phyloP scores from a whole-genome alignment of 164 flowering plant genomes.

The Magnolia officinalis region DNA sequence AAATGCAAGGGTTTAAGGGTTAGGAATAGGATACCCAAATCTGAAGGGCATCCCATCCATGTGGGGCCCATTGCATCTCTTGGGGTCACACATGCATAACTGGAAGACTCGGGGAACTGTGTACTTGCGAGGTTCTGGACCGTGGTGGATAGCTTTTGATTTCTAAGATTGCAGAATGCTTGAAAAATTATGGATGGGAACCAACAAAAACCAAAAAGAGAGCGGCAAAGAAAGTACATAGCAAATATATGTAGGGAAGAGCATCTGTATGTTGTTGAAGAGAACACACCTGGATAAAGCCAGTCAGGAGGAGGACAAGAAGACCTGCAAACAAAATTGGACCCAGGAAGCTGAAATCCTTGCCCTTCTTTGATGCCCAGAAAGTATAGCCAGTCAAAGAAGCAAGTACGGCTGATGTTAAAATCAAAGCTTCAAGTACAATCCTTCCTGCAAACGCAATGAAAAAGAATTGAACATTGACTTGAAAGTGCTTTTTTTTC shows the following conservation, averaged over 20 bases:
- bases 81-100: too few species aligned
- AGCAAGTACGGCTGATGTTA: slow-evolving; percentile 82
- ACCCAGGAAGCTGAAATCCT: slow-evolving; percentile 93
- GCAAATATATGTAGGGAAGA: background rate
- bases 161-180: background rate
- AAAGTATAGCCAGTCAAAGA: slow-evolving; percentile 88
- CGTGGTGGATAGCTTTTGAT: background rate
- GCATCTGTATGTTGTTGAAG: background rate
- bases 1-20: too few species aligned
- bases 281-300: slow-evolving; percentile 73
- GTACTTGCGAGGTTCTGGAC: too few species aligned
- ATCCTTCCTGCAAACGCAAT: slow-evolving; percentile 59
- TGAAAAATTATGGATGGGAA: background rate
- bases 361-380: slow-evolving; percentile 99
- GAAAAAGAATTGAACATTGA: background rate
- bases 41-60: too few species aligned
- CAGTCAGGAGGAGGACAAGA: slow-evolving; percentile 54
- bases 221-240: background rate
- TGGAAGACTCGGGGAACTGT: too few species aligned
- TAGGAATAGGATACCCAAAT: too few species aligned
- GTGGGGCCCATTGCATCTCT: too few species aligned
- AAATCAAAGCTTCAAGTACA: slow-evolving; percentile 85
- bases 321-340: slow-evolving; percentile 86
- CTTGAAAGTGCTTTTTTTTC: too few species aligned
- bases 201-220: background rate